Base-by-base conservation (phyloP, 2,329 filamentous ascomycete genomes). In the Penicillium capsulatum region DNA sequence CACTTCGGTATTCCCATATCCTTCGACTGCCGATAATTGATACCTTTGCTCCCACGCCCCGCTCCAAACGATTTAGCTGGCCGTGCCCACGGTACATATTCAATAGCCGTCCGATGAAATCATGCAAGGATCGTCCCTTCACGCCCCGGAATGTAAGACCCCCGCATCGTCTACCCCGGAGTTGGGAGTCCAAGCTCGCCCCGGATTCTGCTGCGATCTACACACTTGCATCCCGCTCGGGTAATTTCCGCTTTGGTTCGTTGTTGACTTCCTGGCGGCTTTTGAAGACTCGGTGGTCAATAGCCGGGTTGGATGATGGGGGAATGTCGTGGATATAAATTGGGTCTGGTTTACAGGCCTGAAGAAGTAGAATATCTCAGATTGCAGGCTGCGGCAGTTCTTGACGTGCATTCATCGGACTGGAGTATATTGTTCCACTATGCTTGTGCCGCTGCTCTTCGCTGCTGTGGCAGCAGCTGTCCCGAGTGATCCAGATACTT, bases 101-200 rank as follows among this genome's bases (percentile, higher is more conserved):
- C 44, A 51, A 47, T 44, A 38, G 42, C 48, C 45, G 19, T 22
- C 19, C 9, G 19, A 22, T 9, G 19, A 5, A 5, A 48, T 31
- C 6, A 24, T 17, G 40, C 40, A 38, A 42, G 16, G 40, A 50
- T 48, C 42, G 42, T 34, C 36, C 26, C 36, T 45, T 36, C 45
- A 20, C 38, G 36, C 20, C 38, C 34, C 33, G 35, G 44, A 38
- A 48, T 50, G 48, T 46, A 50, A 50, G 42, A n/a, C n/a, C 48
- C 48, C 42, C 48, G 47, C 47, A 46, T 45, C 15, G 14, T 37
- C 16, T 28, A 22, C 10, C 33, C 35, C 34, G 32, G 19, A 32
- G n/a, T 31, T 9, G 24, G 33, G n/a, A 11, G 17, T 20, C 2
- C 32, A 7, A 17, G 31, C 17, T 29, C 17, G 27, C 17, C 11